Conservation (phyloP, 257 asterid species). For the Lithospermum erythrorhizon region DNA sequence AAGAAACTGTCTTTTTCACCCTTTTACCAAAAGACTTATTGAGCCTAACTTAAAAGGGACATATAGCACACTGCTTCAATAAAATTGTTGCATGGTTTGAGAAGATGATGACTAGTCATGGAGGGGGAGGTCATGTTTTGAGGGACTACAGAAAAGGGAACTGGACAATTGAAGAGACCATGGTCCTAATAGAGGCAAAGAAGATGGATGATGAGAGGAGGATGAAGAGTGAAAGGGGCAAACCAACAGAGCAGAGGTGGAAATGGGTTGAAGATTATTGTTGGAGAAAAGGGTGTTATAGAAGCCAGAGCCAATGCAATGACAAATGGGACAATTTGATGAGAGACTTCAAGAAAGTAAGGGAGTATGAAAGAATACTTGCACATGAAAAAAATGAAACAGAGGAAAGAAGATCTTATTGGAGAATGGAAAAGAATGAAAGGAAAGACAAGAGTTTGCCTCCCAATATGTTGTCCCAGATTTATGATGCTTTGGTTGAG, state of each 20-base stretch:
- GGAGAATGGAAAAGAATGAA: conserved; percentile 70
- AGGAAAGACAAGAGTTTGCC: conserved; percentile 72
- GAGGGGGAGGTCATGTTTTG: conserved; percentile 17
- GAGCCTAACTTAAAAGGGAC: background rate
- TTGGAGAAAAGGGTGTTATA: conserved; percentile 60
- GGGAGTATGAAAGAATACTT: conserved; percentile 47
- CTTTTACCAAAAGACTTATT: background rate
- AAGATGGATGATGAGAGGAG: conserved; percentile 81
- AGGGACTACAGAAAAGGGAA: conserved; percentile 89
- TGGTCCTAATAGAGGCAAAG: conserved; percentile 80
- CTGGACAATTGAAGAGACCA: conserved; percentile 83
- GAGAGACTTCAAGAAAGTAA: conserved; percentile 89
- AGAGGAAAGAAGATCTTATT: conserved; percentile 33
- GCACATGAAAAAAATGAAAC: background rate
- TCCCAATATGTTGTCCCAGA: conserved; percentile 65
- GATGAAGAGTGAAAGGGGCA: conserved; percentile 53
- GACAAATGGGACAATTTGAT: conserved; percentile 93
- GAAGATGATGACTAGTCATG: conserved; percentile 28
- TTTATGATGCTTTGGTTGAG: conserved; percentile 57
- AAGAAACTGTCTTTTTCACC: background rate
- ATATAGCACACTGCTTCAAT: background rate
- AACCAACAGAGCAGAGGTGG: conserved; percentile 86
- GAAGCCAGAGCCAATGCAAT: conserved; percentile 93
- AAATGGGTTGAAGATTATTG: conserved; percentile 96
- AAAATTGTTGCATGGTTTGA: conserved; percentile 27